Evolutionary conservation across 371 early-diverging fungal species (phyloP).

Genomic region (Circinella minor): DNA sequence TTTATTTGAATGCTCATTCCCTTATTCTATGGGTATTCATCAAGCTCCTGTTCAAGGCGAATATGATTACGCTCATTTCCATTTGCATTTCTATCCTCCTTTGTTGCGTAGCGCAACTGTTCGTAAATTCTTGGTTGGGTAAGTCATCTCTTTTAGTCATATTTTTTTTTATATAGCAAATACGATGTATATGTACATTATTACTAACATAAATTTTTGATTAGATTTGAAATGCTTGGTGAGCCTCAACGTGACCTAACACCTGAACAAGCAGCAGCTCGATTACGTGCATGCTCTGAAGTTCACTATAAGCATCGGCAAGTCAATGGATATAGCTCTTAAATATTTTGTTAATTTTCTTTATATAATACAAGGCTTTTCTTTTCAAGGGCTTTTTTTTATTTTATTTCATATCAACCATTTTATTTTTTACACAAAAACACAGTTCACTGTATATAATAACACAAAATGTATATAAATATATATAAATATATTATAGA

Average conservation of each 20-base stretch:
- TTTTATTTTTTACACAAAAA: too few relatives aligned
- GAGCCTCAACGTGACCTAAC: constrained; percentile 96
- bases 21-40: constrained; percentile 96
- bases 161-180: background rate
- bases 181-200: too few relatives aligned
- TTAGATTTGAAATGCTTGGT: constrained; percentile 90
- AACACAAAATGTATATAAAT: background rate
- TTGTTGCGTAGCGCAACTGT: constrained; percentile 86
- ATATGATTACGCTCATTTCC: constrained; percentile 72
- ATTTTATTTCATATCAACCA: too few relatives aligned
- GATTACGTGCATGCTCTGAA: constrained; percentile 60
- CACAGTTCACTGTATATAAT: constrained; percentile 2
- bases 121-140: constrained; percentile 94
- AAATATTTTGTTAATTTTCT: background rate
- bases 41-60: constrained; percentile 71
- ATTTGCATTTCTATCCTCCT: constrained; percentile 95
- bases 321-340: constrained; percentile 14
- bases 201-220: background rate
- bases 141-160: constrained; percentile 20
- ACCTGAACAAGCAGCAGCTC: constrained; percentile 85
- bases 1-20: constrained; percentile 89
- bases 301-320: constrained; percentile 65
- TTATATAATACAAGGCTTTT: too few relatives aligned
- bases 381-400: too few relatives aligned
- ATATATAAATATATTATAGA: constrained; percentile 8